Evolutionary conservation across 805 yeast genomes (phyloP).

Genomic region (Nematodospora valgi): DNA sequence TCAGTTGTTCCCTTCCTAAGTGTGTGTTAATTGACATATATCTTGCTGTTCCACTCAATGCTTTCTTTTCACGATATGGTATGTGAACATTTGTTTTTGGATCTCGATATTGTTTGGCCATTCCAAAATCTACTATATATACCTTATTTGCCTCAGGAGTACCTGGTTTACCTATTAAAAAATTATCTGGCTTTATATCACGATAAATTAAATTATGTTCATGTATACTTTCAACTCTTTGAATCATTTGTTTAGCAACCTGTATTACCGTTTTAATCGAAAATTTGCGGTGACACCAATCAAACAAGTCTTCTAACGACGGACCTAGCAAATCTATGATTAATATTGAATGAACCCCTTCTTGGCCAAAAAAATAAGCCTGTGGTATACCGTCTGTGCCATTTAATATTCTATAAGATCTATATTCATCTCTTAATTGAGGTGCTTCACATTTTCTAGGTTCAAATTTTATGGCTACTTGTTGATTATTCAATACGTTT

Average conservation of each 20-base stretch:
- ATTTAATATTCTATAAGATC: slow-evolving; percentile 85
- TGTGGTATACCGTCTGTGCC: slow-evolving; percentile 87
- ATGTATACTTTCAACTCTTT: slow-evolving; percentile 82
- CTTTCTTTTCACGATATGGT: slow-evolving; percentile 94
- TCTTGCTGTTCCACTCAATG: slow-evolving; percentile 96
- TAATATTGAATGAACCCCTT: slow-evolving; percentile 91
- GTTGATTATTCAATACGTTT: slow-evolving; percentile 84
- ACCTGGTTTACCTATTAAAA: slow-evolving; percentile 86
- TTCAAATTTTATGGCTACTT: slow-evolving; percentile 95
- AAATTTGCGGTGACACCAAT: slow-evolving; percentile 96
- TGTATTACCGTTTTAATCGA: slow-evolving; percentile 85
- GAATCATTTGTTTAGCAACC: slow-evolving; percentile 92
- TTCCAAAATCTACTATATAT: slow-evolving; percentile 93
- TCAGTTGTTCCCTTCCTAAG: slow-evolving; percentile 92
- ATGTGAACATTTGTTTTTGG: slow-evolving; percentile 94
- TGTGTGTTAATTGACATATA: slow-evolving; percentile 98
- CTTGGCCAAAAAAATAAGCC: slow-evolving; percentile 98
- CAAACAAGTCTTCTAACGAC: slow-evolving; percentile 91
- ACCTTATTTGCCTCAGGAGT: slow-evolving; percentile 80
- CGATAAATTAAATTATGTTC: slow-evolving; percentile 88
- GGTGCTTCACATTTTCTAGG: slow-evolving; percentile 98
- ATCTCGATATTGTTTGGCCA: slow-evolving; percentile 98
- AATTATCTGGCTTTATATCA: slow-evolving; percentile 97
- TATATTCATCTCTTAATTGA: slow-evolving; percentile 91
- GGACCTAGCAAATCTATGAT: slow-evolving; percentile 96